A percentile compares a stretch with the other conserved stretches of the same genome.
Evolutionary conservation across 23 red algal species (phyloP).

Genomic region (Gracilariopsis chorda): DNA sequence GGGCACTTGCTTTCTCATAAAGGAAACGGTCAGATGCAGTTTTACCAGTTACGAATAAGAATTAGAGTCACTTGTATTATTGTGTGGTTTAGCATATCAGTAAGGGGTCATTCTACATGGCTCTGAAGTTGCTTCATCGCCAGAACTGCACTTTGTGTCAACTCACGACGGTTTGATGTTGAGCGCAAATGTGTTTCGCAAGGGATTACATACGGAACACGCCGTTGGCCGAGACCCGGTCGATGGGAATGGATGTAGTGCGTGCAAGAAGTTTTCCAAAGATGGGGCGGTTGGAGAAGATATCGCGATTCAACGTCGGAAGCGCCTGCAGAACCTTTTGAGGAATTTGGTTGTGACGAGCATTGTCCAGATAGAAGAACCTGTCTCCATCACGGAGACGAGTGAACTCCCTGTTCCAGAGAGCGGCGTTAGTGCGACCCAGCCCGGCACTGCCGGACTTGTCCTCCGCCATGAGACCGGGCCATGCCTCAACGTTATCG

Average conservation of each 20-base stretch:
- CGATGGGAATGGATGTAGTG: neutral
- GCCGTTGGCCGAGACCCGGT: neutral
- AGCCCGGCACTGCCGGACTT: neutral
- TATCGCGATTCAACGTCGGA: neutral
- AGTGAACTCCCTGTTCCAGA: conserved; percentile 7
- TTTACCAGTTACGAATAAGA: too few relatives aligned
- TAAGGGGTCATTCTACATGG: too few relatives aligned
- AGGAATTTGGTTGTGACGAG: neutral
- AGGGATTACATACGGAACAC: neutral
- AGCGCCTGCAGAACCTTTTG: neutral
- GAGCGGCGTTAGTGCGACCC: neutral
- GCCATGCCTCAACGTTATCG: conserved; percentile 17
- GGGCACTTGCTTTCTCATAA: too few relatives aligned
- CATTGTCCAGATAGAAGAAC: conserved; percentile 27
- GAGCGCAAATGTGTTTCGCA: neutral
- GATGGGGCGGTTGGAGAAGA: neutral
- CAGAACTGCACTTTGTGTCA: too few relatives aligned
- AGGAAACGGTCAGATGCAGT: too few relatives aligned
- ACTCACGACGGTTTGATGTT: too few relatives aligned
- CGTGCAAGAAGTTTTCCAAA: neutral
- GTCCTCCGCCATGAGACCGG: conserved; percentile 14
- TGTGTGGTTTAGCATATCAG: too few relatives aligned
- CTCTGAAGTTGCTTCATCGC: too few relatives aligned
- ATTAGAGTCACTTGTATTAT: too few relatives aligned
- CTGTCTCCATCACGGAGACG: conserved; percentile 12